A percentile compares a stretch with the other conserved stretches of the same genome.
These are phyloP conservation scores for Cladophialophora carrionii DNA, from an alignment of 2,329 filamentous ascomycete species.

Conservation along the genomic window DNA sequence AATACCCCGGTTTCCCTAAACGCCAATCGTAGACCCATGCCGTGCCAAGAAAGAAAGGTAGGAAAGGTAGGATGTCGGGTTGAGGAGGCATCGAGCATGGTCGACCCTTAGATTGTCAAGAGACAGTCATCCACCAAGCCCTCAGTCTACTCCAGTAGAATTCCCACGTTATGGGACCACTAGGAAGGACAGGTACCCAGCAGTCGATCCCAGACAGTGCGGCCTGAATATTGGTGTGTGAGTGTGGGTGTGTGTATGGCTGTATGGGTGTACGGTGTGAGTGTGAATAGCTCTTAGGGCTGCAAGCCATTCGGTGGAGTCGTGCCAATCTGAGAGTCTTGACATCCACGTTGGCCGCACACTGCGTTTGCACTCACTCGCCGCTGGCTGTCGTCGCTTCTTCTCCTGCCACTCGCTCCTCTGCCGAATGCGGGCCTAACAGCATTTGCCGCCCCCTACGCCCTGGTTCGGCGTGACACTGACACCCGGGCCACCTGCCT, in stretches of 20 bases:
- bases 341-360: background rate
- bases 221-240: background rate
- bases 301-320: no score
- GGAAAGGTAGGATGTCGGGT: background rate
- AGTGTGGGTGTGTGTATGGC: no score
- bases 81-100: background rate
- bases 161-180: background rate
- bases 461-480: constrained; percentile 68
- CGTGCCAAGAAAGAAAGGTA: background rate
- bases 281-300: no score
- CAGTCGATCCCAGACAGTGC: background rate
- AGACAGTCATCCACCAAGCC: background rate
- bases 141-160: background rate
- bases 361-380: background rate
- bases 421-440: constrained; percentile 51
- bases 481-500: constrained; percentile 55
- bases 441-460: constrained; percentile 70
- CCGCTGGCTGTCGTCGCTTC: background rate
- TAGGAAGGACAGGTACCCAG: background rate
- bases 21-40: background rate
- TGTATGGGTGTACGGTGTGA: no score
- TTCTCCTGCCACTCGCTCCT: background rate
- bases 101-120: background rate
- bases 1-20: background rate
- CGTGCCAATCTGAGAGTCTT: background rate